A percentile compares a stretch with the other conserved stretches of the same genome.
These are phyloP conservation scores for Erythrophleum ivorense DNA, from an alignment of 331 rosid species.

Conservation along the genomic window DNA sequence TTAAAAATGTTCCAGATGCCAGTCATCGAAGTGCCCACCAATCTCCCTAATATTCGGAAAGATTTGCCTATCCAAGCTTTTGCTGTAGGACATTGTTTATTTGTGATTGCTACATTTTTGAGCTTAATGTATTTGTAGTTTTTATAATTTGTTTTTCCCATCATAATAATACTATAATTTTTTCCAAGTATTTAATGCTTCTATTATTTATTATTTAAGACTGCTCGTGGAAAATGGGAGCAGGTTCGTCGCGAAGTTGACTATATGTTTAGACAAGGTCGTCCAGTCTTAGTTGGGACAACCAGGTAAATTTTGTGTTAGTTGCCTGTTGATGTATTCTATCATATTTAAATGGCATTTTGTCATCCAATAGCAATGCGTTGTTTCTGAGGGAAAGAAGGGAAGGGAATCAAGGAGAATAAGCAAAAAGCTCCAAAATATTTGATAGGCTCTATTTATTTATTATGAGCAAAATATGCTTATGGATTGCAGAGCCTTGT, in stretches of 20 bases:
- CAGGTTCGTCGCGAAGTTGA: slow-evolving; percentile 92
- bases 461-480: background rate
- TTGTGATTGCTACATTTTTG: slow-evolving; percentile 26
- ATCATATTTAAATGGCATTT: background rate
- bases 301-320: slow-evolving; percentile 69
- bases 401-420: background rate
- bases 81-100: slow-evolving; percentile 66
- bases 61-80: slow-evolving; percentile 98
- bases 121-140: slow-evolving; percentile 18
- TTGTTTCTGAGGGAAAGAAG: background rate
- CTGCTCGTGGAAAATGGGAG: slow-evolving; percentile 98
- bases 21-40: slow-evolving; percentile 97
- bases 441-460: background rate
- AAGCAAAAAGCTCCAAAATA: background rate
- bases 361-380: background rate
- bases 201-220: slow-evolving; percentile 54
- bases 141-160: slow-evolving; percentile 20
- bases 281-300: slow-evolving; percentile 96
- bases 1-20: slow-evolving; percentile 92
- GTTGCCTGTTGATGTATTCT: slow-evolving; percentile 22
- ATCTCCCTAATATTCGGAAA: slow-evolving; percentile 86
- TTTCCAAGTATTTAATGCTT: slow-evolving; percentile 34
- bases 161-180: slow-evolving; percentile 19
- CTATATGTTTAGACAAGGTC: slow-evolving; percentile 86
- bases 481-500: slow-evolving; percentile 7